Base-by-base conservation (phyloP, 768 basidiomycete species). In the Tephrocybe rancida region DNA sequence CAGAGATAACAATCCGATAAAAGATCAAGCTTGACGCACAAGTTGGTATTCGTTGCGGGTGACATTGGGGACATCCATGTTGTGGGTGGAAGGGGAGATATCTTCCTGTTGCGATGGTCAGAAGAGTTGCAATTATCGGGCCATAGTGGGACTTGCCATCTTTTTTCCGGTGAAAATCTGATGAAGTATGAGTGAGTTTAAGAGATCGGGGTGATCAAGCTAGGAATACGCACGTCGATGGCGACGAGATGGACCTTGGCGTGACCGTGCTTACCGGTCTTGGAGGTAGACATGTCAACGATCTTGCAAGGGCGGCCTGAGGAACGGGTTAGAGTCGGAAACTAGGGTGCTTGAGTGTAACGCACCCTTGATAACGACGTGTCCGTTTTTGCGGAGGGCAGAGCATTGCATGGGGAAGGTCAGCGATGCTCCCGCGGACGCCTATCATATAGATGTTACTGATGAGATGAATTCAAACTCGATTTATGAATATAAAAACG, bases 151-250 rank as follows among this genome's bases (percentile, higher is more conserved):
- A 79, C 87, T 73, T 65, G 88, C 95, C 74, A 95, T 66, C 82
- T 99, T 99, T 84, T 97, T 97, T 65, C 85, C 85, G 59, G 96
- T 99, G 84, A 99, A 99, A 77, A 99, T 98, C 96, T 97, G 25
- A 13, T 35, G 19, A 47, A 44, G 54, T 37, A 34, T 29, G 34
- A 32, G 49, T 67, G 49, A 59, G 50, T 48, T 52, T 35, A 14
- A 16, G 54, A 19, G 37, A 41, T 43, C 53, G 38, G 24, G 22
- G 39, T 19, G 9, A 32, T 45, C 21, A n/a, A n/a, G 39, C n/a
- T 21, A 50, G 26, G 46, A 54, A 43, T 27, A 84, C 93, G 58
- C 69, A 97, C 95, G 76, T 99, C 97, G 70, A 92, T 91, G 70
- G 87, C 97, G 64, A 98, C 85, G 59, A 99, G 84, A 77, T 98